A percentile compares a stretch with the other conserved stretches of the same genome.
These are phyloP conservation scores for Xanthoconium separans DNA, from an alignment of 1,284 basidiomycete species.

Conservation along the genomic window DNA sequence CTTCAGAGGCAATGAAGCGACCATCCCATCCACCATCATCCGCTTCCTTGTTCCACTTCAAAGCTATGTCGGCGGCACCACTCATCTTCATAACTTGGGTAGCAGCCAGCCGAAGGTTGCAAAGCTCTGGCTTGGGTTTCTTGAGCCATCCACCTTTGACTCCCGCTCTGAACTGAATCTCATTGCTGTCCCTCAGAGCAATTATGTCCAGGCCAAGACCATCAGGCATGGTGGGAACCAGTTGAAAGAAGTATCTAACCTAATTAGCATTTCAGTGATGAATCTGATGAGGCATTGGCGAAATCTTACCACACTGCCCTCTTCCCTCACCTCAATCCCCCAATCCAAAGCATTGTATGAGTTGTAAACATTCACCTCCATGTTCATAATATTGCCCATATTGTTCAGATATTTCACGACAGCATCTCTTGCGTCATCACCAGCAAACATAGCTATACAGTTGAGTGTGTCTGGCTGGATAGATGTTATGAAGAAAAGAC, in stretches of 20 bases:
- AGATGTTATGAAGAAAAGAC: background rate
- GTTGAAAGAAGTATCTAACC: constrained; percentile 4
- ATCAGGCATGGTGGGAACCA: background rate
- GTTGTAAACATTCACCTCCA: background rate
- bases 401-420: background rate
- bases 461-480: background rate
- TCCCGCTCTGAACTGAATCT: constrained; percentile 1
- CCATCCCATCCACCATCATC: background rate
- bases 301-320: constrained; percentile 1
- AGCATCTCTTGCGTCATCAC: background rate
- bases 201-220: background rate
- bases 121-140: background rate
- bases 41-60: constrained; percentile 7
- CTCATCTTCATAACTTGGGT: constrained; percentile 6
- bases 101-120: constrained; percentile 8
- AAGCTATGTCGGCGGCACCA: constrained; percentile 2
- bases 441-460: constrained; percentile 2
- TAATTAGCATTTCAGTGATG: background rate
- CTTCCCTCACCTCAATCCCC: constrained; percentile 1
- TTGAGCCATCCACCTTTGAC: background rate
- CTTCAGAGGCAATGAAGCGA: constrained; percentile 3
- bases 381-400: constrained; percentile 3
- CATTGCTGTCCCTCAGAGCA: background rate
- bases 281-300: background rate
- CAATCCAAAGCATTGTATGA: background rate